phyloP scores from a whole-genome alignment of 2,329 filamentous ascomycete species.

The Acrocalymma vagum region DNA sequence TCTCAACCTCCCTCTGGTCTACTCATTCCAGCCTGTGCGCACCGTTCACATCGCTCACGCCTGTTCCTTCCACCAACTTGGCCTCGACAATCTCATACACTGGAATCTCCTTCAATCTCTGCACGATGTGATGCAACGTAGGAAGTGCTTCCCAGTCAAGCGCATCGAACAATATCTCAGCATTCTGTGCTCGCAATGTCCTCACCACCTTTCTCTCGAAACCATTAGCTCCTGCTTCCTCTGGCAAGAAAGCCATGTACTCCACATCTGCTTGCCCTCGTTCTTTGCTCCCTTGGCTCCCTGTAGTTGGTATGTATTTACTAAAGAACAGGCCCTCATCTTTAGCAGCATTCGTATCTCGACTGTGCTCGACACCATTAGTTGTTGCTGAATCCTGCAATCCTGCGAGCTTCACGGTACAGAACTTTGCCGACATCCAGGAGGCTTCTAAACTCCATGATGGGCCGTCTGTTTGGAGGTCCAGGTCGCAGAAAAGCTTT shows the following conservation, averaged over 20 bases:
- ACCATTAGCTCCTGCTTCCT: conserved; percentile 38
- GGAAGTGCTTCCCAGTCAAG: conserved; percentile 65
- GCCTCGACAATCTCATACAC: conserved; percentile 64
- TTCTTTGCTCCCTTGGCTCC: conserved; percentile 46
- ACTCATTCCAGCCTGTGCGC: conserved; percentile 29
- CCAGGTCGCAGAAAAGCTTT: conserved; percentile 64
- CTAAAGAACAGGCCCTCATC: conserved; percentile 64
- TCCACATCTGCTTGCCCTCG: conserved; percentile 62
- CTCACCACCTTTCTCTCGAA: conserved; percentile 44
- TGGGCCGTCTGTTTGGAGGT: conserved; percentile 48
- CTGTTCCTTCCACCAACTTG: conserved; percentile 64
- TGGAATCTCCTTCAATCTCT: conserved; percentile 63
- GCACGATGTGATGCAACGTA: conserved; percentile 67
- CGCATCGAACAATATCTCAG: conserved; percentile 58
- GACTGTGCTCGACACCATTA: conserved; percentile 10
- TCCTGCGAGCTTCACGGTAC: conserved; percentile 35
- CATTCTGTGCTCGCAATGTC: conserved; percentile 50
- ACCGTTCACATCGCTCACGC: conserved; percentile 58
- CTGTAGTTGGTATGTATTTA: conserved; percentile 66
- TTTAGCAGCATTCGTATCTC: conserved; percentile 6
- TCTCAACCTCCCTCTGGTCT: too few species aligned
- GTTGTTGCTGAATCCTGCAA: conserved; percentile 22
- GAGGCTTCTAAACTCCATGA: conserved; percentile 51
- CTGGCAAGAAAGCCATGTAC: conserved; percentile 57
- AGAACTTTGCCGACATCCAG: conserved; percentile 48